Evolutionary conservation across 2,329 filamentous ascomycete species (phyloP).

Genomic region (Triangularia verruculosa): DNA sequence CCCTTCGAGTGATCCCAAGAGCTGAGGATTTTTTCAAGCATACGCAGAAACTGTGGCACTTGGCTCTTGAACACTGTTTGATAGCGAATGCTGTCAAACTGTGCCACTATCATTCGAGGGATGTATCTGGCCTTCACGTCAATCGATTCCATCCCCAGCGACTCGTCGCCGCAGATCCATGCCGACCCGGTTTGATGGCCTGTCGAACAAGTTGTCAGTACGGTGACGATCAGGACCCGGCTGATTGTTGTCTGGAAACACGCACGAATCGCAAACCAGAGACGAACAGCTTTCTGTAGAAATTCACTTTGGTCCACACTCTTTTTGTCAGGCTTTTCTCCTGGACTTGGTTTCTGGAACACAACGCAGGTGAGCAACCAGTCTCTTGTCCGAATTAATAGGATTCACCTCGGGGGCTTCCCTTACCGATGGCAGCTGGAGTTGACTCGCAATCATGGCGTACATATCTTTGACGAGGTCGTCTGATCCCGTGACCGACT

Average conservation of each 20-base stretch:
- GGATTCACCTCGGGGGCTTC: neutral
- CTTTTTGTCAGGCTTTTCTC: slow-evolving; percentile 19
- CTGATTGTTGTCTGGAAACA: slow-evolving; percentile 3
- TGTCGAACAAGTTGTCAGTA: slow-evolving; percentile 22
- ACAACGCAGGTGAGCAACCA: neutral
- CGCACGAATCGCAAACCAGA: slow-evolving; percentile 50
- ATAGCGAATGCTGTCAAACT: slow-evolving; percentile 44
- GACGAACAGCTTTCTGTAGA: slow-evolving; percentile 39
- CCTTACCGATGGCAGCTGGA: slow-evolving; percentile 19
- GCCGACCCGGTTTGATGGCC: slow-evolving; percentile 46
- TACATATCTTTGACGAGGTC: slow-evolving; percentile 33
- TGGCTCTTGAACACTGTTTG: slow-evolving; percentile 34
- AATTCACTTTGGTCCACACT: slow-evolving; percentile 32
- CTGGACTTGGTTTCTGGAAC: neutral
- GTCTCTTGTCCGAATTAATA: no score
- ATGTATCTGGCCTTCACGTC: slow-evolving; percentile 36
- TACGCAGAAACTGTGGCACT: slow-evolving; percentile 9
- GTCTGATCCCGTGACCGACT: slow-evolving; percentile 28
- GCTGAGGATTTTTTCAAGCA: slow-evolving; percentile 37
- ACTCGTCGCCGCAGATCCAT: slow-evolving; percentile 40
- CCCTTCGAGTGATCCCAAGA: slow-evolving; percentile 30
- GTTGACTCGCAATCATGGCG: slow-evolving; percentile 28
- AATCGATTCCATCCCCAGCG: slow-evolving; percentile 39
- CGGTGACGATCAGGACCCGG: neutral
- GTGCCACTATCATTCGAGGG: slow-evolving; percentile 45